These are phyloP conservation scores for Hirschioporus abietinus DNA, from an alignment of 768 basidiomycete genomes.

Conservation along the genomic window DNA sequence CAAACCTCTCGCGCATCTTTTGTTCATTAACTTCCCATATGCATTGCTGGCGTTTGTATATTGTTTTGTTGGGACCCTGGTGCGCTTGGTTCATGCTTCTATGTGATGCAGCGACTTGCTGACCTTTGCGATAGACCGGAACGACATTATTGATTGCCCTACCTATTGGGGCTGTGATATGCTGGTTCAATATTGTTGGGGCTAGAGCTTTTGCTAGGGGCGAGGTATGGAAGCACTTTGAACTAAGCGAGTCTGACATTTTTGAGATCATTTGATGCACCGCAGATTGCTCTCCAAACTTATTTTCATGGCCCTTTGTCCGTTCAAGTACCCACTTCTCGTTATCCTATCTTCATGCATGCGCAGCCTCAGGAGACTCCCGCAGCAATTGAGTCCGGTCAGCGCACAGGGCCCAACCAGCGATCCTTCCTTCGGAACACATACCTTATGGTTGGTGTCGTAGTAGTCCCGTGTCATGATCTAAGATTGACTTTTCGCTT, in stretches of 20 bases:
- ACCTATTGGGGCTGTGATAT: constrained; percentile 70
- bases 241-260: constrained; percentile 3
- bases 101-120: background rate
- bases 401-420: constrained; percentile 40
- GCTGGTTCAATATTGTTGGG: constrained; percentile 72
- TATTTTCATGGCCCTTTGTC: constrained; percentile 65
- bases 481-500: background rate
- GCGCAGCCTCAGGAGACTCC: constrained; percentile 50
- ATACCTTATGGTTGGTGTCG: constrained; percentile 66
- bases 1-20: constrained; percentile 59
- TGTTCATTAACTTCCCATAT: constrained; percentile 74
- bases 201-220: constrained; percentile 66
- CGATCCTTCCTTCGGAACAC: constrained; percentile 76
- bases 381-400: constrained; percentile 46
- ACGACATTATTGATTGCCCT: constrained; percentile 77
- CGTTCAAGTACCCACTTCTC: constrained; percentile 59
- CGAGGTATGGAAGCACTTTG: constrained; percentile 41
- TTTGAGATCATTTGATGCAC: background rate
- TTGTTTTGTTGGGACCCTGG: constrained; percentile 76
- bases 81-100: constrained; percentile 31
- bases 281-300: constrained; percentile 59
- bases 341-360: constrained; percentile 56
- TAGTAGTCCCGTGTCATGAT: background rate
- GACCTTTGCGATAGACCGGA: constrained; percentile 46
- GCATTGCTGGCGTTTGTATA: constrained; percentile 75